A percentile compares a stretch with the other conserved stretches of the same genome.
Evolutionary conservation across 441 rosid species (phyloP).

Genomic region (Arabidopsis hybrid): DNA sequence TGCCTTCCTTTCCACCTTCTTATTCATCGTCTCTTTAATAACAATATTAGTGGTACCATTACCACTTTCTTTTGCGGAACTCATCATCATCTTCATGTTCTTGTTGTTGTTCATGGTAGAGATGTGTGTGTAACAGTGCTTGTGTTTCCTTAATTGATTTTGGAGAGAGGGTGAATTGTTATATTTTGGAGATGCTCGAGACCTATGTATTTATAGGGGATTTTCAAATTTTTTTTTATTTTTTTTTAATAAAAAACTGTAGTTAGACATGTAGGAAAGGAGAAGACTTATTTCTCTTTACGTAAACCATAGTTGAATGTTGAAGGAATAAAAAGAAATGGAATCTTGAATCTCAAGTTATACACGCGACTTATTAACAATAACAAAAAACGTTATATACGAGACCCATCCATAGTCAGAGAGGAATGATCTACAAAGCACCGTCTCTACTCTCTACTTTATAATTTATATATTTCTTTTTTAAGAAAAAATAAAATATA

Average conservation of each 20-base stretch:
- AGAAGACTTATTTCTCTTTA: slow-evolving; percentile 18
- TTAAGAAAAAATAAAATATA: background rate
- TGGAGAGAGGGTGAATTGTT: slow-evolving; percentile 7
- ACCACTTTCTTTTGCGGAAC: slow-evolving; percentile 17
- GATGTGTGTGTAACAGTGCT: slow-evolving; percentile 30
- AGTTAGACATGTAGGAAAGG: slow-evolving; percentile 18
- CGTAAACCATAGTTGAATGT: slow-evolving; percentile 43
- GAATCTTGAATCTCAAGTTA: slow-evolving; percentile 38
- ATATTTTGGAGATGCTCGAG: background rate
- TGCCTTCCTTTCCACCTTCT: slow-evolving; percentile 43
- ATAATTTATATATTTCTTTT: background rate
- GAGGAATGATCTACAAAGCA: slow-evolving; percentile 7
- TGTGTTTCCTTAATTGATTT: slow-evolving; percentile 8
- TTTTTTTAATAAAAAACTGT: background rate
- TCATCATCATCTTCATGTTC: slow-evolving; percentile 20
- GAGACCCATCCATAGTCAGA: background rate
- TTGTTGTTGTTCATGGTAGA: slow-evolving; percentile 27
- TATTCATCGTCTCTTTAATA: slow-evolving; percentile 32
- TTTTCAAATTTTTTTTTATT: background rate
- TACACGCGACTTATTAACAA: slow-evolving; percentile 13
- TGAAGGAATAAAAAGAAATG: slow-evolving; percentile 36
- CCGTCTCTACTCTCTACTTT: slow-evolving; percentile 17
- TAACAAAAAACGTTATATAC: slow-evolving; percentile 1
- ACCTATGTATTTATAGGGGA: slow-evolving; percentile 36
- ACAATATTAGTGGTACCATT: slow-evolving; percentile 26